These are phyloP conservation scores for Leccinum pellstonianum DNA, from an alignment of 768 basidiomycete species.

Conservation along the genomic window DNA sequence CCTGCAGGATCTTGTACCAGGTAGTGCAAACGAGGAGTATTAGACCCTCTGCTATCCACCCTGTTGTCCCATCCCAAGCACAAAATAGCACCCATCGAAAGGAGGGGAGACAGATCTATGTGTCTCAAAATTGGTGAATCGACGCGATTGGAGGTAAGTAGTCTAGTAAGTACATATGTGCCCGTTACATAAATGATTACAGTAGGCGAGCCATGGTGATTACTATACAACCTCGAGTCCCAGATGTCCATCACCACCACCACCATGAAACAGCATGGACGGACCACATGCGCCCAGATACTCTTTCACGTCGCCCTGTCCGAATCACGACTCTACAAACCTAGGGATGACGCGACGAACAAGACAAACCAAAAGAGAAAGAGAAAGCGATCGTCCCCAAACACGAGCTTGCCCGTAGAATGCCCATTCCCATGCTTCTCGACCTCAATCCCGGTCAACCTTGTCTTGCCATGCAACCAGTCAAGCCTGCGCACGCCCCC, in stretches of 20 bases:
- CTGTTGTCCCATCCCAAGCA: no score
- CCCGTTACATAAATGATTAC: background rate
- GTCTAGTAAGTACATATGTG: background rate
- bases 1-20: no score
- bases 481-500: slow-evolving; percentile 58
- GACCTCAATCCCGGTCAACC: slow-evolving; percentile 60
- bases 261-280: background rate
- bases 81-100: background rate
- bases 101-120: background rate
- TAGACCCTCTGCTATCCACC: no score
- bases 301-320: background rate
- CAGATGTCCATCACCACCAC: background rate
- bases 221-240: background rate
- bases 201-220: background rate
- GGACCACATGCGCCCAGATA: background rate
- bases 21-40: no score
- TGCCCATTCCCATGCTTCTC: slow-evolving; percentile 42
- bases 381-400: slow-evolving; percentile 18
- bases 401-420: slow-evolving; percentile 49
- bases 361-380: background rate
- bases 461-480: slow-evolving; percentile 62
- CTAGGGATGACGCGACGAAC: background rate
- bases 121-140: no score
- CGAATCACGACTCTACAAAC: background rate
- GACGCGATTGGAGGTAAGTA: background rate